Evolutionary conservation across 2,329 filamentous ascomycete genomes (phyloP).

Genomic region (Diaporthe vexans): DNA sequence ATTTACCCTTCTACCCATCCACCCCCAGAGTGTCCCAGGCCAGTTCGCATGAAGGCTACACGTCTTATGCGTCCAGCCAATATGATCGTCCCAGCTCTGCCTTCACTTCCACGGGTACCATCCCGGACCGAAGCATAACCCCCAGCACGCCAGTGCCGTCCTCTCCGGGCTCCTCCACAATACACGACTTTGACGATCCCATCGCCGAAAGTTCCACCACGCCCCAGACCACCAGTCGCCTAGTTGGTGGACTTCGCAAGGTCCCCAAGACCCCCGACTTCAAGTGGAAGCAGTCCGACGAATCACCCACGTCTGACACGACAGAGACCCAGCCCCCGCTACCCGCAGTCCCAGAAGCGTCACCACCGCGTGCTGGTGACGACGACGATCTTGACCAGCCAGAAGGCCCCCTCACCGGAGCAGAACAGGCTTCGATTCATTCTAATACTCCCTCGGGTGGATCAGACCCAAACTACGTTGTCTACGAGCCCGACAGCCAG

Average conservation of each 20-base stretch:
- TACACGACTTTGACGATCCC: slow-evolving; percentile 52
- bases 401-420: slow-evolving; percentile 35
- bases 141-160: slow-evolving; percentile 50
- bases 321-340: slow-evolving; percentile 49
- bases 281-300: slow-evolving; percentile 56
- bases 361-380: slow-evolving; percentile 47
- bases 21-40: slow-evolving; percentile 54
- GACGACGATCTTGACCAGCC: slow-evolving; percentile 33
- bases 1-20: slow-evolving; percentile 56
- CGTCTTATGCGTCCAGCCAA: slow-evolving; percentile 60
- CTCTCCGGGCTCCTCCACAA: slow-evolving; percentile 52
- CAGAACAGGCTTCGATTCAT: slow-evolving; percentile 55
- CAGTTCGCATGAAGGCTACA: slow-evolving; percentile 64
- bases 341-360: slow-evolving; percentile 51
- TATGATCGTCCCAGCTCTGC: slow-evolving; percentile 64
- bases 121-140: slow-evolving; percentile 60
- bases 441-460: slow-evolving; percentile 57
- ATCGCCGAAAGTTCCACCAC: slow-evolving; percentile 49
- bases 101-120: slow-evolving; percentile 57
- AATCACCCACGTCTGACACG: slow-evolving; percentile 46
- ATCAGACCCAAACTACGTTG: slow-evolving; percentile 64
- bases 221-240: slow-evolving; percentile 68
- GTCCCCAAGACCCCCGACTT: slow-evolving; percentile 61
- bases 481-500: slow-evolving; percentile 56
- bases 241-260: slow-evolving; percentile 69